Base-by-base conservation (phyloP, 2,329 filamentous ascomycete genomes). In the Mollisia scopiformis region DNA sequence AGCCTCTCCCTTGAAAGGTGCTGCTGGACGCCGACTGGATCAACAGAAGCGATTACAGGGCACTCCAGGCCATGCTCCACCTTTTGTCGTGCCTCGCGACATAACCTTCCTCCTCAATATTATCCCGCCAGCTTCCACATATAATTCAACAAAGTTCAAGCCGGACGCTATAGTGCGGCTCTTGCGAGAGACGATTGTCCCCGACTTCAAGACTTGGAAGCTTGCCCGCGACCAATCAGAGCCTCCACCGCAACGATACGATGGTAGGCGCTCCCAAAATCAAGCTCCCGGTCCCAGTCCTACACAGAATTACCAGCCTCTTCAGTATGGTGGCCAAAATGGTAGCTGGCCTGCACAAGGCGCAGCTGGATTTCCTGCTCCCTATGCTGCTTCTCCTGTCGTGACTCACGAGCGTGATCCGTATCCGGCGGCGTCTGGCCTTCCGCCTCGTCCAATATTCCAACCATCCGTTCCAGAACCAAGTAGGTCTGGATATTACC, bases 1-100 rank as follows among this genome's bases (percentile, higher is more conserved):
- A n/a, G 93, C 91, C 59, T 98, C 94, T 5, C 95, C 96, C 0
- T 47, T 47, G 37, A 99, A 98, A 74, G 92, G 92, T 14, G 91
- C 92, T 1, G 92, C 94, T 37, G 92, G 92, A 27, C 88, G 93
- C 58, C 88, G 93, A 35, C 82, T 96, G 23, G 92, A 95, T 70
- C 90, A 95, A 72, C 79, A 72, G 62, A 76, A 69, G 72, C 84
- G 86, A 55, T 82, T 87, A 5, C 79, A 80, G 64, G 75, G 76
- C 13, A 69, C 71, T 28, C 65, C 73, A 16, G 72, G 69, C 72
- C 75, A 68, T 3, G 67, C 72, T 31, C 68, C 79, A 27, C 82
- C 87, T 11, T 83, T 89, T 2, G 87, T 91, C 0, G 82, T 97
- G 37, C 92, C 94, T 28, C 86, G 91, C 41, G 83, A 87, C 57